Base-by-base conservation (phyloP, 768 basidiomycete species). In the Kwoniella europaea region DNA sequence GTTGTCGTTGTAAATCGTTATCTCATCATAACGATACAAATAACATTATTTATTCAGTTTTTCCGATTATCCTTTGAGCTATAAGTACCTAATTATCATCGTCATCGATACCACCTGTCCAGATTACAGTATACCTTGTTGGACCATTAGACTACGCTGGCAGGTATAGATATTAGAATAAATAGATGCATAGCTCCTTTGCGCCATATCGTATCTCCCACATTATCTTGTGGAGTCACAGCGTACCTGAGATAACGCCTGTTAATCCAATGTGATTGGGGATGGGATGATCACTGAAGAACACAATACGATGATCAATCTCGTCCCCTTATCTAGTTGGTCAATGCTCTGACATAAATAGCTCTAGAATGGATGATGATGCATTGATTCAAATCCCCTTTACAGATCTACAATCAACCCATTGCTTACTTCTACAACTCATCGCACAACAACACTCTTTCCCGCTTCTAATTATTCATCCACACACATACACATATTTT, bases 21-120 rank as follows among this genome's bases (percentile, higher is more conserved):
- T 44, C 20, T 64, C 56, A 54, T 54, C 24, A 61, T 61, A 27
- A 59, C 61, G 60, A 27, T 18, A 16, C 35, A 9, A 35, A 35
- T 35, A 35, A 4, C 35, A 35, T 35, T 7, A 27, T 56, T 10
- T 16, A 10, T 18, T 22, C 55, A n/a, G 12, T 35, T 35, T 27
- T 58, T 58, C 12, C 12, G 27, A 15, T 12, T 35, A n/a, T 60
- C n/a, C 22, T 43, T 60, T 22, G 4, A 15, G n/a, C n/a, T 60
- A 41, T 42, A 20, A 20, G 20, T 15, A 42, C 42, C 35, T 60
- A 35, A 60, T 43, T 35, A 60, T 60, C 59, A 44, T 60, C 35
- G 15, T 60, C 35, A 60, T 60, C 59, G 5, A 42, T 60, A 50
- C 12, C 59, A 60, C 43, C 41, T 35, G 29, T 20, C 20, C 20